Base-by-base conservation (phyloP, 2,329 filamentous ascomycete species). In the Aspergillus pseudonomiae region DNA sequence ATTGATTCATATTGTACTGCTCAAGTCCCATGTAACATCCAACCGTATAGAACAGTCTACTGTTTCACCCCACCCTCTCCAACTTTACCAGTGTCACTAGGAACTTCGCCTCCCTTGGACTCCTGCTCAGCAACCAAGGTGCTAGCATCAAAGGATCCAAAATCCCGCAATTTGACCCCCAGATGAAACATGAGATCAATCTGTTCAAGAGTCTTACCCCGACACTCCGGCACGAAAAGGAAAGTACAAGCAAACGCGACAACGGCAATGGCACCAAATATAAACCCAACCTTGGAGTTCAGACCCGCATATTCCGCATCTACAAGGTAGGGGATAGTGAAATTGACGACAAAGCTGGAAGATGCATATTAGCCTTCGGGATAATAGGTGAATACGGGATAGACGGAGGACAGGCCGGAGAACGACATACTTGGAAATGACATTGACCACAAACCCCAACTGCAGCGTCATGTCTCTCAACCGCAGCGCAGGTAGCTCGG, bases 251-350 rank as follows among this genome's bases (percentile, higher is more conserved):
- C 32, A 19, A 70, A 53, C 2, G 69, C 80, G 26, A 50, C 2
- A 16, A 30, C 24, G 26, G 46, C 24, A 19, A 50, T 19, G 14
- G 46, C 46, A 5, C 24, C 46, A 30, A 50, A 30, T 30, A 50
- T 50, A n/a, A 50, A 50, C 4, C 46, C 46, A 9, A 50, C 71
- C 45, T 76, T 78, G 21, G 70, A 71, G 0, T 72, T 75, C 1
- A 81, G 70, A 16, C 68, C 68, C 6, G 77, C 79, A 52, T 80
- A 79, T 2, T 69, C 68, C 1, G 68, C 63, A 34, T 78, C 71
- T n/a, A 79, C 66, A 0, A 81, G 72, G 39, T 81, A 80, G 0
- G 79, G 77, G 12, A 77, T 67, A 0, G 74, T 75, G 63, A 80
- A 81, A 6, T 65, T 65, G 45, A 77, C 74, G 3, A 70, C 72